phyloP scores from a whole-genome alignment of 257 asterid species.

The Nicotiana noctiflora region DNA sequence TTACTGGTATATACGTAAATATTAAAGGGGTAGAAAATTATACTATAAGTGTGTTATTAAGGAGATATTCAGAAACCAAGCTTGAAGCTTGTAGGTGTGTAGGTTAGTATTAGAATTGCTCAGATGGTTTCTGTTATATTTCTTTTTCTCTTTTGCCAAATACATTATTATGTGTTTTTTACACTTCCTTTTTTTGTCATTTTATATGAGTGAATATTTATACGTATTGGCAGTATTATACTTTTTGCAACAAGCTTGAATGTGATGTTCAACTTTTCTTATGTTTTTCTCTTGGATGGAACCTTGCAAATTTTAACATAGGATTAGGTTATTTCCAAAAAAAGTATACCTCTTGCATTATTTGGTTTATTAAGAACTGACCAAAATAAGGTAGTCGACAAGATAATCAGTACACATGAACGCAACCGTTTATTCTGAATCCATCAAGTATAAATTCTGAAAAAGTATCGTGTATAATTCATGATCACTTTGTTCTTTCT shows the following conservation, averaged over 20 bases:
- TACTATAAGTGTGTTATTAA: neutral
- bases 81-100: neutral
- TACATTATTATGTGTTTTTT: neutral
- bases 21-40: neutral
- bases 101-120: neutral
- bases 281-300: too few relatives aligned
- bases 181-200: neutral
- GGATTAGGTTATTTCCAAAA: neutral
- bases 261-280: neutral
- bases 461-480: too few relatives aligned
- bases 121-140: slow-evolving; percentile 4
- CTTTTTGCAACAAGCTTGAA: neutral
- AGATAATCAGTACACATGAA: neutral
- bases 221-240: neutral
- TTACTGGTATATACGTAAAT: neutral
- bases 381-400: neutral
- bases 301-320: neutral
- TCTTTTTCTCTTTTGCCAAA: neutral
- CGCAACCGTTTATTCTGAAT: too few relatives aligned
- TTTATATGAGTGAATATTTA: neutral
- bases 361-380: neutral
- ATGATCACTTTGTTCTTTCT: neutral
- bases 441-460: too few relatives aligned
- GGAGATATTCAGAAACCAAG: slow-evolving; percentile 3
- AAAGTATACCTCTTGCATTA: neutral